Conservation (phyloP, 164 flowering plant species). For the Taxillus chinensis region DNA sequence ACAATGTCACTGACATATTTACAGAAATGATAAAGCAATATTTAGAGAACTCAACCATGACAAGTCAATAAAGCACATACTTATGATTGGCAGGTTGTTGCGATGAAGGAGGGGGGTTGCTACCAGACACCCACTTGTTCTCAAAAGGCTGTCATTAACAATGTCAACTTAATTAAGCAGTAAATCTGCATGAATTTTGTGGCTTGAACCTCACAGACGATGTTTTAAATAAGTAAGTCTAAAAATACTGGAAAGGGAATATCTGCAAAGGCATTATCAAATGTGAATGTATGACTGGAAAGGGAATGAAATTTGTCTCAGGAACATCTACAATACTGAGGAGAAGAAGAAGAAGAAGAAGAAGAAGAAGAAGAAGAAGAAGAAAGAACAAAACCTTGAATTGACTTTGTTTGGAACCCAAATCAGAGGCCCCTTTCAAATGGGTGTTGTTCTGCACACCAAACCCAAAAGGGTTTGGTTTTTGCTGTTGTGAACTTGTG, state of each 20-base stretch:
- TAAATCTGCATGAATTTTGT: background rate
- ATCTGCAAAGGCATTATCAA: background rate
- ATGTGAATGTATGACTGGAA: background rate
- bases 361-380: no score
- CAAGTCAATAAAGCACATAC: conserved; percentile 27
- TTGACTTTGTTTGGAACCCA: conserved; percentile 33
- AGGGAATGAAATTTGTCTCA: no score
- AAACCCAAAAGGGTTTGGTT: conserved; percentile 78
- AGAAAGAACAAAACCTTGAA: conserved; percentile 37
- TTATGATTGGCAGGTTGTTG: conserved; percentile 40
- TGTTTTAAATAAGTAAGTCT: background rate
- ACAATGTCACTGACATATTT: no score
- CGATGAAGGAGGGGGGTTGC: conserved; percentile 18
- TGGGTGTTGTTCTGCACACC: conserved; percentile 45
- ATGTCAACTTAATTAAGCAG: conserved; percentile 4
- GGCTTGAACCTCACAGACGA: background rate
- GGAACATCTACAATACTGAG: no score
- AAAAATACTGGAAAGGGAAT: no score
- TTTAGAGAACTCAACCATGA: no score
- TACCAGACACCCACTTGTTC: conserved; percentile 66
- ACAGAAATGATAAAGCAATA: no score
- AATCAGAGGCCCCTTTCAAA: conserved; percentile 22
- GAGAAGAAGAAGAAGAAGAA: no score
- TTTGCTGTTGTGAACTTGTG: conserved; percentile 26
- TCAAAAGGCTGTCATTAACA: conserved; percentile 54